phyloP scores from a whole-genome alignment of 2,329 filamentous ascomycete species.

The Fusarium udum region DNA sequence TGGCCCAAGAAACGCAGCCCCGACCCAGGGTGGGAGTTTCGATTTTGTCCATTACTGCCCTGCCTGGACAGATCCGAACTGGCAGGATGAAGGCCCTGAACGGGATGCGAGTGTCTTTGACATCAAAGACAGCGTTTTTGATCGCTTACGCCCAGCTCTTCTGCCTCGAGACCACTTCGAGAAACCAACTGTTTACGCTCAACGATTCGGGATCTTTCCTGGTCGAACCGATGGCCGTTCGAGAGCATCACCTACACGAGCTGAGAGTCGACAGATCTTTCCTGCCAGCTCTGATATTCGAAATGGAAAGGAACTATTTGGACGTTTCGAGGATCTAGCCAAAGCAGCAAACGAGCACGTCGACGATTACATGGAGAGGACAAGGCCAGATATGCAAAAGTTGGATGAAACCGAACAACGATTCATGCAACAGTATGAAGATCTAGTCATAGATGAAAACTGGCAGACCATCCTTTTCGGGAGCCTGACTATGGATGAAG shows the following conservation, averaged over 20 bases:
- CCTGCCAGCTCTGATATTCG: neutral
- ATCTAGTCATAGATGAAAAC: constrained; percentile 43
- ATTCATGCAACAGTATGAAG: constrained; percentile 38
- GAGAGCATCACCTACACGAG: constrained; percentile 43
- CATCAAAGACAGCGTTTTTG: constrained; percentile 24
- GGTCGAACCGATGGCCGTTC: constrained; percentile 45
- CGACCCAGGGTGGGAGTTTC: neutral
- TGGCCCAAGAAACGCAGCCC: neutral
- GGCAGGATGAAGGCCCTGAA: constrained; percentile 35
- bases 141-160: constrained; percentile 40
- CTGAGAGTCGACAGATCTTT: constrained; percentile 28
- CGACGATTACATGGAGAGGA: constrained; percentile 34
- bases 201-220: constrained; percentile 45
- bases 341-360: constrained; percentile 7
- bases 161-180: constrained; percentile 32
- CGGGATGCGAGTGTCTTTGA: constrained; percentile 18
- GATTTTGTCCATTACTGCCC: constrained; percentile 34
- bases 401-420: constrained; percentile 23
- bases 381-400: constrained; percentile 9
- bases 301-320: constrained; percentile 38
- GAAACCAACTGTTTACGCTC: constrained; percentile 42
- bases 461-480: constrained; percentile 45
- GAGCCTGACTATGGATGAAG: constrained; percentile 47
- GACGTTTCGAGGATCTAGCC: constrained; percentile 28
- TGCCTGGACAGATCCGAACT: constrained; percentile 43